Base-by-base conservation (phyloP, 805 yeast species). In the Saccharomycopsis olivae region DNA sequence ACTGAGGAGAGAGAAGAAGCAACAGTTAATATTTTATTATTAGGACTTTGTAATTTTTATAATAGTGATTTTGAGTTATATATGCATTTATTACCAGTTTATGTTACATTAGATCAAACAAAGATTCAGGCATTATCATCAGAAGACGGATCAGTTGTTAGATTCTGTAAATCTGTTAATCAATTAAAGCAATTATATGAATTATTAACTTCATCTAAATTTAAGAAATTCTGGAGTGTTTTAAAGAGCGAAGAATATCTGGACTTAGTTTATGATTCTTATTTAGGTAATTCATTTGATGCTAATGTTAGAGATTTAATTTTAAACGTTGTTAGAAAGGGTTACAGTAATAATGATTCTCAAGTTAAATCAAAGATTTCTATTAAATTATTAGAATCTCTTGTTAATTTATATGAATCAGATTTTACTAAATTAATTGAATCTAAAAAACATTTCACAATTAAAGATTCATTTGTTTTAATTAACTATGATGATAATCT, bases 41-140 rank as follows among this genome's bases (percentile, higher is more conserved):
- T 64, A 47, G 68, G 71, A 5, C 53, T 68, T 36, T 53, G 61
- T 38, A 58, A 58, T 32, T 69, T 64, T 49, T 54, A 56, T 40
- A 56, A 63, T 33, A 53, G 61, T 32, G 73, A 68, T 47, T 68
- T 69, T 53, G 50, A 63, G 28, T 51, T 66, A 29, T 64, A 62
- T 39, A 53, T 69, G 35, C 72, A 69, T 44, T 54, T 68, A 21
- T 56, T 68, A 35, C 73, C 73, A 30, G 41, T 40, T 16, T 46
- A 46, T 30, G 44, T 40, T 10, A 37, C 40, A 24, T 16, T 17
- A n/a, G 42, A 36, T 18, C 9, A 35, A 16, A 29, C 23, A 4
- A 35, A 29, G 24, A 19, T 31, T 9, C 16, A 36, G 11, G 25
- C 25, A 18, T 29, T 29, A 5, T 16, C 29, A 8, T 20, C 18